phyloP scores from a whole-genome alignment of 225 moss, liverwort and hornwort species.

The Bryum argenteum region DNA sequence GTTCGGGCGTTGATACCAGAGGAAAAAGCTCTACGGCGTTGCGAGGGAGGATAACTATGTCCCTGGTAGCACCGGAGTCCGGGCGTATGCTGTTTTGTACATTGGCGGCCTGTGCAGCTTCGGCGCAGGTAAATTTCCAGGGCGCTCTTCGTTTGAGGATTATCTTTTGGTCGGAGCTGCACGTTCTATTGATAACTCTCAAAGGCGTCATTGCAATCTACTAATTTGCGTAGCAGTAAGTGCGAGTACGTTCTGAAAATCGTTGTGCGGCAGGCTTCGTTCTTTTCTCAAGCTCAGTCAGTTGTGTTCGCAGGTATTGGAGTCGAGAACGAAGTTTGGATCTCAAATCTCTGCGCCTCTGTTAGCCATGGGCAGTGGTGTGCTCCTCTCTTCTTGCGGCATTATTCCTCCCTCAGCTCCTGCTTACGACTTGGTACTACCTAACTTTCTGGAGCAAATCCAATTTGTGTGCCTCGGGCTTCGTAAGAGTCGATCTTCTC shows the following conservation, averaged over 20 bases:
- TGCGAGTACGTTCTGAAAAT: neutral
- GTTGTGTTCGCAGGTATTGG: slow-evolving; percentile 59
- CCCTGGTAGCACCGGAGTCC: slow-evolving; percentile 65
- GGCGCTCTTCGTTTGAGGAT: neutral
- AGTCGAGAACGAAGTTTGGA: slow-evolving; percentile 81
- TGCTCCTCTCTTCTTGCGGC: slow-evolving; percentile 67
- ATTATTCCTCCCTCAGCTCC: slow-evolving; percentile 73
- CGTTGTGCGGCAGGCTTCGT: neutral
- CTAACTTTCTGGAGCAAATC: slow-evolving; percentile 20
- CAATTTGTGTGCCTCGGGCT: neutral
- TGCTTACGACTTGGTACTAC: slow-evolving; percentile 75
- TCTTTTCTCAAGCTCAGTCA: neutral
- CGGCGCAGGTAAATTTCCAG: slow-evolving; percentile 57
- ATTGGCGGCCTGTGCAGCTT: slow-evolving; percentile 78
- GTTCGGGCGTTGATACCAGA: neutral
- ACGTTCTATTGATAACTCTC: neutral
- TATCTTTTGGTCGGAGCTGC: neutral
- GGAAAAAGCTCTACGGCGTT: slow-evolving; percentile 12
- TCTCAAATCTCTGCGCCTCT: slow-evolving; percentile 80
- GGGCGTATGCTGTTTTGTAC: slow-evolving; percentile 69
- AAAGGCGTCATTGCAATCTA: neutral
- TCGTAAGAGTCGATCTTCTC: neutral
- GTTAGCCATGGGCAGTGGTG: slow-evolving; percentile 78
- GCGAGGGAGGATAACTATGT: slow-evolving; percentile 46
- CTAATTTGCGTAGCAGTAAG: neutral